Percentiles rank a stretch among this genome's conserved stretches.
These are phyloP conservation scores for Boletus sp. DNA, from an alignment of 768 basidiomycete species.

Conservation along the genomic window DNA sequence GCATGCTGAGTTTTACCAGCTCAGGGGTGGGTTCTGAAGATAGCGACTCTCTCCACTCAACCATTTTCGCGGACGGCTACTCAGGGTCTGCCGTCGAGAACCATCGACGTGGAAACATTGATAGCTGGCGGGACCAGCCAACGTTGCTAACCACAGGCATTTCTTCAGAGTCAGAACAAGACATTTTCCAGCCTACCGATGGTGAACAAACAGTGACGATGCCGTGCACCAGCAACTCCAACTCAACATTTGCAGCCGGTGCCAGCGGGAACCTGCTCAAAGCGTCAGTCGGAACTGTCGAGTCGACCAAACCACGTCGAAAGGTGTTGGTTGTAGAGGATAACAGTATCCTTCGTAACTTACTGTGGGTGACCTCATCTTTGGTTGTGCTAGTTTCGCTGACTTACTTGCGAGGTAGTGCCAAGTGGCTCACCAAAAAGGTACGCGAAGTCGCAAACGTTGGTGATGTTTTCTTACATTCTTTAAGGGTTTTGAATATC, in stretches of 20 bases:
- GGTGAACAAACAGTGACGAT: slow-evolving; percentile 7
- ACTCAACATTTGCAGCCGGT: slow-evolving; percentile 52
- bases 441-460: slow-evolving; percentile 10
- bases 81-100: slow-evolving; percentile 11
- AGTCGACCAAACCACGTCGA: slow-evolving; percentile 42
- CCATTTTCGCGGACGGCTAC: slow-evolving; percentile 27
- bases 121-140: slow-evolving; percentile 24
- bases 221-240: slow-evolving; percentile 29
- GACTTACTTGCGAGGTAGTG: slow-evolving; percentile 28
- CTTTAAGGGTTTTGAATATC: slow-evolving; percentile 63
- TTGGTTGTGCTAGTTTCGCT: slow-evolving; percentile 7
- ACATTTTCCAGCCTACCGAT: slow-evolving; percentile 21
- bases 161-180: slow-evolving; percentile 29
- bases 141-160: slow-evolving; percentile 2
- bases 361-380: slow-evolving; percentile 56
- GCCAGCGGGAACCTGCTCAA: slow-evolving; percentile 66
- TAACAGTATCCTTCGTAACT: slow-evolving; percentile 76
- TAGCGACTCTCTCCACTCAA: slow-evolving; percentile 25
- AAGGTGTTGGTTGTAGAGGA: slow-evolving; percentile 88
- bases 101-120: slow-evolving; percentile 35
- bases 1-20: slow-evolving; percentile 17
- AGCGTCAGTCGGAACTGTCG: slow-evolving; percentile 56
- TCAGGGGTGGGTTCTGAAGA: slow-evolving; percentile 25
- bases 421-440: slow-evolving; percentile 68
- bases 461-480: slow-evolving; percentile 1